Evolutionary conservation across 2,329 filamentous ascomycete genomes (phyloP), one percentile per base, ranked within the genome.

Genomic region (Penicillium sp.): DNA sequence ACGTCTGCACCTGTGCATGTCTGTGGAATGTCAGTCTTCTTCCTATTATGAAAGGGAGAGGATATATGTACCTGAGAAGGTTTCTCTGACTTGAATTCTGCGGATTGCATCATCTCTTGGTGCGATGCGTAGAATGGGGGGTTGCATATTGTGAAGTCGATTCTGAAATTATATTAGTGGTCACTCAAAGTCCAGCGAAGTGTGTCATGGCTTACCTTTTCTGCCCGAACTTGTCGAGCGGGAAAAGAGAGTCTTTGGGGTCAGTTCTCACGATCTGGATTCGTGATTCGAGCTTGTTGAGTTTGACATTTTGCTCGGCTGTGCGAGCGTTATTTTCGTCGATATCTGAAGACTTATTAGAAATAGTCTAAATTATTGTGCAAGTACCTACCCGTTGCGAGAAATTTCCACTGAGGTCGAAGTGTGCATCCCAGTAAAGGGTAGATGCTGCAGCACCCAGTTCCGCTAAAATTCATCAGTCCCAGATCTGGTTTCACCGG

Each of bases 101-200:
- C 87, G 1, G 86, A 87, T 4, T 76, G 73, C 3, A 80, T 60
- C 71, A 96, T 82, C 45, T 95, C 90, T 5, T 79, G 72, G 3
- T 81, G 74, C 0, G 89, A 91, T n/a, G 78, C 71, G 75, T 96
- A 97, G 74, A 99, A 99, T 0, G 94, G 94, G 0, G 94, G 94
- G 61, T 99, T 99, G 57, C 88, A 92, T 85, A 97, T 95, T 52
- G 83, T 85, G 68, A 97, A 96, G 66, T 92, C 86, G 39, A 95
- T 77, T 3, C 76, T 78, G 9, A 18, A 11, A 47, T 41, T 44
- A 44, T 42, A 30, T 47, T 49, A 36, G 18, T 28, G 13, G 2
- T 2, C 9, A 1, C 13, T 13, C 10, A 20, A 13, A 22, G 18
- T 1, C 16, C 4, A 20, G 4, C 3, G 13, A 8, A 3, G 2